Conservation (phyloP, 306 rosid genomes). For the Cucurbita moschata region DNA sequence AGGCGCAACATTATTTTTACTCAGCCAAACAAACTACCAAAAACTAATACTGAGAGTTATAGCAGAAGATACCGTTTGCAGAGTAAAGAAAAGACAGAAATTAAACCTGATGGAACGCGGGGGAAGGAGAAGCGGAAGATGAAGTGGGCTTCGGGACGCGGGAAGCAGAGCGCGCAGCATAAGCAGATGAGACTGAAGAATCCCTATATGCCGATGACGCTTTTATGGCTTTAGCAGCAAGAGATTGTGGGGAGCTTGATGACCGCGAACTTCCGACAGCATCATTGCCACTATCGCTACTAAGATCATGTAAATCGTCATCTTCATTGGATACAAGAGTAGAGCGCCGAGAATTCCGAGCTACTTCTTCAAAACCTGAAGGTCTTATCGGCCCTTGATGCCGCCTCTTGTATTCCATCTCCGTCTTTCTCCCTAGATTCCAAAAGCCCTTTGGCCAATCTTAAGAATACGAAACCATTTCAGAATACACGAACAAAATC, state of each 20-base stretch:
- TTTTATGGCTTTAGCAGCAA: slow-evolving; percentile 86
- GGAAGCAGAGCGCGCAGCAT: slow-evolving; percentile 36
- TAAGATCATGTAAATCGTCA: slow-evolving; percentile 4
- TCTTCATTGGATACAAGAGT: not conserved
- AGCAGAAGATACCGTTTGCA: not conserved
- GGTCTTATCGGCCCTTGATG: slow-evolving; percentile 36
- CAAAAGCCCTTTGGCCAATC: not conserved
- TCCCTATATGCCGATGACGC: slow-evolving; percentile 85
- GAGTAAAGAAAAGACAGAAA: slow-evolving; percentile 10
- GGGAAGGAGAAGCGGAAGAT: slow-evolving; percentile 8
- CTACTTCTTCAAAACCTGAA: slow-evolving; percentile 13
- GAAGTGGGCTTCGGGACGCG: slow-evolving; percentile 15
- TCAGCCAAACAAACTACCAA: not conserved
- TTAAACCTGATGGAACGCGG: slow-evolving; percentile 1
- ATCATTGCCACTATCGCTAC: slow-evolving; percentile 3
- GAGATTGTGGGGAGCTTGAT: slow-evolving; percentile 37
- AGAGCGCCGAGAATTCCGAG: not conserved
- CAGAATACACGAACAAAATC: not conserved
- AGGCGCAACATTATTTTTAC: not conserved
- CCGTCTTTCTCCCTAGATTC: not conserved
- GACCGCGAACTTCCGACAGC: slow-evolving; percentile 9
- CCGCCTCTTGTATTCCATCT: slow-evolving; percentile 68
- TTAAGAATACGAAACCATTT: not conserved
- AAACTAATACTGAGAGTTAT: not conserved
- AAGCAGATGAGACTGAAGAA: slow-evolving; percentile 84